phyloP scores from a whole-genome alignment of 257 asterid species.

The Solanum peruvianum region DNA sequence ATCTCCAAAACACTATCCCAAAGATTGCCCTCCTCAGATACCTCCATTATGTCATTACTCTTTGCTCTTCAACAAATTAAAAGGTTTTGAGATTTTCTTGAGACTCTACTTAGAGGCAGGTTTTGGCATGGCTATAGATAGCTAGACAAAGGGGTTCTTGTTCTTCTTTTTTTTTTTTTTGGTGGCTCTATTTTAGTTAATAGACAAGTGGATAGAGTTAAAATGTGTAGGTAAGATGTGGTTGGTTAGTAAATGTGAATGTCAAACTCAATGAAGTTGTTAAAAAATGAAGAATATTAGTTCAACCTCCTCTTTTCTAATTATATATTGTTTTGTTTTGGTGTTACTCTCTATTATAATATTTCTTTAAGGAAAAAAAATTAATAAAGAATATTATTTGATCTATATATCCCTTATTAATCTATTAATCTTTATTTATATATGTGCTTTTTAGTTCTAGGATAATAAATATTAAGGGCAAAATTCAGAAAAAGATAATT shows the following conservation, averaged over 20 bases:
- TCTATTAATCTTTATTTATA: no score
- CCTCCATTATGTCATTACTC: conserved; percentile 41
- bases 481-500: neutral
- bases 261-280: conserved; percentile 20
- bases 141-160: neutral
- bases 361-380: no score
- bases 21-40: conserved; percentile 17
- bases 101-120: neutral
- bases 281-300: neutral
- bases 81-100: neutral
- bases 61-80: neutral
- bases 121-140: neutral
- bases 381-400: no score
- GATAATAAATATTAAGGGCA: no score
- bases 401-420: no score
- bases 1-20: conserved; percentile 61
- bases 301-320: neutral
- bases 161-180: neutral
- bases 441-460: no score
- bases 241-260: conserved; percentile 16
- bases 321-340: neutral
- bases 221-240: conserved; percentile 1
- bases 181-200: neutral
- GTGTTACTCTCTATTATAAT: neutral
- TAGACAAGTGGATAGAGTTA: neutral